phyloP scores from a whole-genome alignment of 331 rosid species.

The Saraca asoca region DNA sequence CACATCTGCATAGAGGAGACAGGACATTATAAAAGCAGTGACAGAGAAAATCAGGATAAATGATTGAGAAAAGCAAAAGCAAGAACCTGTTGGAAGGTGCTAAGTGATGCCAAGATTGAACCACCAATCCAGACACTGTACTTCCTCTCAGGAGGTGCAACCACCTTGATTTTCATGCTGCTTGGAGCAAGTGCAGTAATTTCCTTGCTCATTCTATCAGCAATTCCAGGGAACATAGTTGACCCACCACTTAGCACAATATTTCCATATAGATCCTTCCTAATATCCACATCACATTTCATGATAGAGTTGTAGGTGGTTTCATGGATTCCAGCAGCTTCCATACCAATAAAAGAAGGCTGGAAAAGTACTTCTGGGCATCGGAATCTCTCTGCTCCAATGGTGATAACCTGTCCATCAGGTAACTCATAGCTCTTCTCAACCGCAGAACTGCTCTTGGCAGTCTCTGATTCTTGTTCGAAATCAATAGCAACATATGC shows the following conservation, averaged over 20 bases:
- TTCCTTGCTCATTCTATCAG: conserved; percentile 95
- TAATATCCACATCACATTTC: conserved; percentile 90
- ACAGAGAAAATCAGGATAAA: not conserved
- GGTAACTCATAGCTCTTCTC: conserved; percentile 91
- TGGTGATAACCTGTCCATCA: conserved; percentile 87
- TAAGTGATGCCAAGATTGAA: conserved; percentile 84
- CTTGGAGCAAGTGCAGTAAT: conserved; percentile 89
- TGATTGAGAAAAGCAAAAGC: not conserved
- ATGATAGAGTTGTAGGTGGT: conserved; percentile 87
- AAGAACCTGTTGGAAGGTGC: conserved; percentile 86
- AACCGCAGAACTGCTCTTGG: conserved; percentile 78
- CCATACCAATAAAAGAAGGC: conserved; percentile 89
- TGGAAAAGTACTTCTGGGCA: conserved; percentile 92
- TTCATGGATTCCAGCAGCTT: conserved; percentile 90
- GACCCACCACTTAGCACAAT: conserved; percentile 92
- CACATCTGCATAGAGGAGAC: conserved; percentile 63
- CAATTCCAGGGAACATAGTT: conserved; percentile 89
- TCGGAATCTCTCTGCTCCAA: conserved; percentile 88
- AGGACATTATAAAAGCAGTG: not conserved
- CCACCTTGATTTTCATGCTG: conserved; percentile 93
- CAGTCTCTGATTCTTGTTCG: conserved; percentile 81
- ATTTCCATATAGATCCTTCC: conserved; percentile 87
- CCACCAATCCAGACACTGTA: conserved; percentile 99
- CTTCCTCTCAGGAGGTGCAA: conserved; percentile 92
- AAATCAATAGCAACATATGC: conserved; percentile 86